phyloP scores from a whole-genome alignment of 1,284 basidiomycete genomes.

The Ustanciosporium gigantosporum region DNA sequence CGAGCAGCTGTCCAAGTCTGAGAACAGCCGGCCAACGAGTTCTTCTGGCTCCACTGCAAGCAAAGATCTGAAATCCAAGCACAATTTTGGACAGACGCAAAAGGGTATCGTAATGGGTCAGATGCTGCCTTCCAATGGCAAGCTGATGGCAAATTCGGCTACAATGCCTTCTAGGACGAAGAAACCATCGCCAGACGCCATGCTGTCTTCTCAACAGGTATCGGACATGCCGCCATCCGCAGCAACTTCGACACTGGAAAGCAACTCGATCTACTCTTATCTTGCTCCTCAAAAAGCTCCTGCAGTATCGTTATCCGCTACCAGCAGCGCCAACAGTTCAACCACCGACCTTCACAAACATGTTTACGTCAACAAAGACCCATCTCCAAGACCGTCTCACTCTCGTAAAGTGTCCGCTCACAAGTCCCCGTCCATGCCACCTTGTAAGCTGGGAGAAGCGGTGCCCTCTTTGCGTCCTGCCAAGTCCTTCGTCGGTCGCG shows the following conservation, averaged over 20 bases:
- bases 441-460: constrained; percentile 20
- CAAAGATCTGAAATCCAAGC: constrained; percentile 11
- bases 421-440: constrained; percentile 1
- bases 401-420: constrained; percentile 3
- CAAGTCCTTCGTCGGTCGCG: constrained; percentile 3
- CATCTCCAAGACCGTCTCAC: not conserved
- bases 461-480: constrained; percentile 5
- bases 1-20: constrained; percentile 40
- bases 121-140: not conserved
- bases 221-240: not conserved
- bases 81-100: constrained; percentile 26
- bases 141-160: not conserved
- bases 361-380: not conserved
- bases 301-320: constrained; percentile 3
- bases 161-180: constrained; percentile 3
- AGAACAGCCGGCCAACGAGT: constrained; percentile 11
- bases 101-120: constrained; percentile 23
- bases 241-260: not conserved
- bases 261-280: not conserved
- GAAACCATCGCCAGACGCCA: no score
- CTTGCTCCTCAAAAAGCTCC: not conserved
- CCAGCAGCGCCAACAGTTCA: constrained; percentile 12
- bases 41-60: no score
- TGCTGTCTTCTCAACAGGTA: no score
- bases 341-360: constrained; percentile 11